These are phyloP conservation scores for Pseudogymnoascus sp. DNA, from an alignment of 2,329 filamentous ascomycete genomes.

Conservation along the genomic window DNA sequence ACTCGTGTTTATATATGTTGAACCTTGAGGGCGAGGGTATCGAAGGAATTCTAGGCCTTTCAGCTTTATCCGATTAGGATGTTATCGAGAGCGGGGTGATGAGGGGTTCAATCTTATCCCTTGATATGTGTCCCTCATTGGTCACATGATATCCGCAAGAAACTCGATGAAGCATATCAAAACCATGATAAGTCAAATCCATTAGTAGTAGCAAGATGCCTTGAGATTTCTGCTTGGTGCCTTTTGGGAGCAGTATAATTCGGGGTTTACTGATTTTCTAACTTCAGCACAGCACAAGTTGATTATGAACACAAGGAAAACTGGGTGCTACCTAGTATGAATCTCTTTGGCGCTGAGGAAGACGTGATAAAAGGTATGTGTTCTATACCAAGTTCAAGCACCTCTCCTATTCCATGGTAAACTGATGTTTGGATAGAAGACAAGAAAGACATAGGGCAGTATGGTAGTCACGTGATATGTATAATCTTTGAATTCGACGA, in stretches of 20 bases:
- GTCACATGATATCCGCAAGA: not conserved
- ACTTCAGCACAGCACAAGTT: not conserved
- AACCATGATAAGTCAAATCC: not conserved
- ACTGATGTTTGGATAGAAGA: not conserved
- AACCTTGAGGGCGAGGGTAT: not conserved
- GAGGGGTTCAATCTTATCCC: not conserved
- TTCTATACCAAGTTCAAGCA: not conserved
- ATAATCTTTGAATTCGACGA: no score
- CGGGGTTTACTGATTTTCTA: not conserved
- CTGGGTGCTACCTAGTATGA: not conserved
- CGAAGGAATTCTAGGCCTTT: not conserved
- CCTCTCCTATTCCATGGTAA: no score
- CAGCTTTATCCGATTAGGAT: constrained; percentile 6
- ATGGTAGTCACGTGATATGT: not conserved
- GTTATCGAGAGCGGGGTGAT: constrained; percentile 6
- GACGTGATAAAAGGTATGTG: not conserved
- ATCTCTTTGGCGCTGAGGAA: not conserved
- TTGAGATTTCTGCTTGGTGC: not conserved
- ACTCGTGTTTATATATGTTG: not conserved
- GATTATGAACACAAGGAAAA: not conserved
- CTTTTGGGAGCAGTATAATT: not conserved
- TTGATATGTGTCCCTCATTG: not conserved
- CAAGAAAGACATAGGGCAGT: not conserved
- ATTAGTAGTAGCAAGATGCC: not conserved
- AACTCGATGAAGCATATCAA: not conserved